These are phyloP conservation scores for Conticribra guillardii DNA, from an alignment of 108 stramenopile genomes.

Conservation along the genomic window DNA sequence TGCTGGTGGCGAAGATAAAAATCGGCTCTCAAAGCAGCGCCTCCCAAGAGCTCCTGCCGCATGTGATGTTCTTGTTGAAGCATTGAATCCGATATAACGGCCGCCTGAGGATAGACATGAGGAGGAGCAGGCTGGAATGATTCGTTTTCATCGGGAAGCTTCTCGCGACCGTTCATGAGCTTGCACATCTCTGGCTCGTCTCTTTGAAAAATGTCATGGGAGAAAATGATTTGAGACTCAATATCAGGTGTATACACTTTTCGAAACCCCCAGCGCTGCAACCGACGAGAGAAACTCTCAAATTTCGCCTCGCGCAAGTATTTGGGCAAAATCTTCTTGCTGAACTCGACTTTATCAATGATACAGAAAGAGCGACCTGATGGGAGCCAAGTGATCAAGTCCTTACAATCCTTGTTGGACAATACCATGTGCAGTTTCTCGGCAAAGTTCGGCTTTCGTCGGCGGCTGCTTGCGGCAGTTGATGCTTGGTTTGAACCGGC, in stretches of 20 bases:
- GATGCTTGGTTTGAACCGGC: no score
- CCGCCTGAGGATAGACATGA: no score
- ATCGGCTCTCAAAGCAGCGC: not conserved
- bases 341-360: conserved; percentile 49
- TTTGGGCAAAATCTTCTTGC: conserved; percentile 47
- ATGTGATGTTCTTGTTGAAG: no score
- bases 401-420: conserved; percentile 15
- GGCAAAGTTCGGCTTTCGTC: no score
- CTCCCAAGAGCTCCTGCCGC: not conserved
- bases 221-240: conserved; percentile 22
- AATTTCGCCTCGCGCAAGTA: conserved; percentile 55
- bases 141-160: not conserved
- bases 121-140: not conserved
- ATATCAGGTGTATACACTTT: not conserved
- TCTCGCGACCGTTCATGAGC: conserved; percentile 19
- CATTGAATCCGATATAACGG: no score
- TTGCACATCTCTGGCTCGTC: conserved; percentile 21
- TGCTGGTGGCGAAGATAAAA: not conserved
- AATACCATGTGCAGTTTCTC: no score
- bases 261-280: conserved; percentile 59
- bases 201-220: conserved; percentile 36
- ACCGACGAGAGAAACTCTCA: conserved; percentile 54
- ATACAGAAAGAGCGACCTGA: conserved; percentile 58
- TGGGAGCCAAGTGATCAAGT: conserved; percentile 52
- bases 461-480: no score